Base-by-base conservation (phyloP, 306 rosid species). In the Prunus mume region DNA sequence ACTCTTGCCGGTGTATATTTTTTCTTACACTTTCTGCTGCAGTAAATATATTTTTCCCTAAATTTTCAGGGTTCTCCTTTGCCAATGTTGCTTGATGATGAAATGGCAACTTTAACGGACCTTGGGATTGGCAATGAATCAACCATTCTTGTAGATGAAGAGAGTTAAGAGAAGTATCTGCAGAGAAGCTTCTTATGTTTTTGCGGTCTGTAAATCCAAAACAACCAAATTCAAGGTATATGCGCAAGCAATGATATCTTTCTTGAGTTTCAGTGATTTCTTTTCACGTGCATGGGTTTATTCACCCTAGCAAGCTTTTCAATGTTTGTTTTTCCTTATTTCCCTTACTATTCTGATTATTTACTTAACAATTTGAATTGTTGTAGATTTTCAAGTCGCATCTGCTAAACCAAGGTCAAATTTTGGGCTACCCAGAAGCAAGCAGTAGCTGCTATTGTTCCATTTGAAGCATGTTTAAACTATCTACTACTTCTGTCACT, bases 61-160 rank as follows among this genome's bases (percentile, higher is more conserved):
- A 46, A 68, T 75, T 90, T 80, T 47, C 88, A 90, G 98, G 92
- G 95, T 69, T 90, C 87, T 75, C 98, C 97, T 24, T 32, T 95
- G 74, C 98, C 97, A 1, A 49, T 83, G 54, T 54, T 86, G 85
- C 97, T 92, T 3, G 93, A 91, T 60, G 89, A 86, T 71, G 97
- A 95, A 70, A 85, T 84, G 88, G 87, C 87, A 58, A 84, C 96
- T 72, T 83, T 95, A 28, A 79, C 87, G 60, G 97, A 90, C 74
- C 45, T 87, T 47, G 97, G 98, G 69, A 78, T 89, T 80, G 93
- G 90, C 80, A 89, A 84, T 55, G 89, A 80, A 34, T 87, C 98
- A 18, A 76, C 70, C 75, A 86, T 95, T 83, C 96, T 95, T 65
- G 82, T 95, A 32, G 97, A 92, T 50, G 96, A 90, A 86, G 92